Conservation (phyloP, 2,329 filamentous ascomycete genomes). For the Pseudogymnoascus sp. region DNA sequence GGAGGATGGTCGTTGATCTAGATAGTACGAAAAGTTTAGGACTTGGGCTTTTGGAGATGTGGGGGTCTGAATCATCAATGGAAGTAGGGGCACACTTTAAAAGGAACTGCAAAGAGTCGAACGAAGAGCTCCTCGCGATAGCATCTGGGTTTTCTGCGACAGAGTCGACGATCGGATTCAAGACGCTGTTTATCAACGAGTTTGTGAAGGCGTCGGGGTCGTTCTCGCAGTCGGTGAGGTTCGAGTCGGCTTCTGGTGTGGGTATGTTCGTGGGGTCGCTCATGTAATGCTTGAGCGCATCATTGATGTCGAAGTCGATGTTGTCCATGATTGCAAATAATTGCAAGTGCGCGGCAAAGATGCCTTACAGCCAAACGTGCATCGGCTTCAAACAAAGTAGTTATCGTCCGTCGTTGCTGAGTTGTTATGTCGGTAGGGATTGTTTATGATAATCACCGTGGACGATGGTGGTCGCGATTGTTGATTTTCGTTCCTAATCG, state of each 20-base stretch:
- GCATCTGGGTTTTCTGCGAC: constrained; percentile 88
- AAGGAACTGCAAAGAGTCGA: constrained; percentile 91
- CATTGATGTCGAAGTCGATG: constrained; percentile 89
- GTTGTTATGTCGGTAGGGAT: background rate
- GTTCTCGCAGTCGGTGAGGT: constrained; percentile 84
- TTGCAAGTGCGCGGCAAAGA: constrained; percentile 7
- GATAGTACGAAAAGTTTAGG: constrained; percentile 56
- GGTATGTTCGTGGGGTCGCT: constrained; percentile 78
- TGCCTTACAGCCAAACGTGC: background rate
- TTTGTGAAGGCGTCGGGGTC: constrained; percentile 77
- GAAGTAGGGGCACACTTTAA: constrained; percentile 78
- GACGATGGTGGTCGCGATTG: constrained; percentile 7
- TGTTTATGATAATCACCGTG: constrained; percentile 8
- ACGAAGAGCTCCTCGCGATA: constrained; percentile 66
- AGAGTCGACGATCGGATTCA: constrained; percentile 88
- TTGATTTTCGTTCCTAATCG: constrained; percentile 10
- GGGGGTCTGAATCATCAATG: constrained; percentile 26
- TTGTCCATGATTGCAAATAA: constrained; percentile 51
- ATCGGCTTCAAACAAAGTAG: background rate
- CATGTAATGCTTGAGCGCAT: constrained; percentile 93
- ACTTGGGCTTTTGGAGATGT: constrained; percentile 35
- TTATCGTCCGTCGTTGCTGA: background rate
- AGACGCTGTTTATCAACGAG: constrained; percentile 69
- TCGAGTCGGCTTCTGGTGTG: constrained; percentile 76
- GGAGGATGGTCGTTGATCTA: constrained; percentile 76